Percentiles rank a stretch among this genome's conserved stretches.
Conservation (phyloP, 2,329 filamentous ascomycete genomes). For the Lachnellula subtilissima region DNA sequence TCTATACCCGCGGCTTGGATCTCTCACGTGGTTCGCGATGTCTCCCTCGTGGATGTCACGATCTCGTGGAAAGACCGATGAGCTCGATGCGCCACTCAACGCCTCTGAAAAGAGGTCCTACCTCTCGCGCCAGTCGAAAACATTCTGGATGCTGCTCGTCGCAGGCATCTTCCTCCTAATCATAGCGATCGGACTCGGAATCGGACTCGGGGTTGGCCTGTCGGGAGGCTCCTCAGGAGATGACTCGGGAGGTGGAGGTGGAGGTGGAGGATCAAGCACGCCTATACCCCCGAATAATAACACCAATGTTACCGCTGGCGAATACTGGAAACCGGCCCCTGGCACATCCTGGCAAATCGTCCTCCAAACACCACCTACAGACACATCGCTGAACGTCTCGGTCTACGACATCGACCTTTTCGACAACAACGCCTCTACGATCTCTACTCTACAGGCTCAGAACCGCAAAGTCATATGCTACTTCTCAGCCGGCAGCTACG, state of each 20-base stretch:
- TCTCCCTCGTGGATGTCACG: background rate
- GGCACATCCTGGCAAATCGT: conserved; percentile 8
- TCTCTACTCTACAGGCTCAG: conserved; percentile 41
- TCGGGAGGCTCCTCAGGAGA: conserved; percentile 13
- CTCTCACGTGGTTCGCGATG: background rate
- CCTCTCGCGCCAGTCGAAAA: background rate
- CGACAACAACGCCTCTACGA: conserved; percentile 42
- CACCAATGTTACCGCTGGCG: conserved; percentile 5
- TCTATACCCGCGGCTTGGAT: background rate
- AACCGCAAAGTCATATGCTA: conserved; percentile 66
- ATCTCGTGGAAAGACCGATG: background rate
- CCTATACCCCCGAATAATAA: background rate
- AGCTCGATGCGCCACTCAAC: background rate
- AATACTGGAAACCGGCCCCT: conserved; percentile 3
- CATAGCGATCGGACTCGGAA: conserved; percentile 3
- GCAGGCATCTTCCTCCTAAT: background rate
- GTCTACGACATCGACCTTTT: conserved; percentile 35
- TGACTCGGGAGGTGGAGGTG: background rate
- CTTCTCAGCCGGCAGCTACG: conserved; percentile 66
- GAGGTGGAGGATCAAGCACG: background rate
- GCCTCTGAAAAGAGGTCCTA: background rate
- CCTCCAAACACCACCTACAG: background rate
- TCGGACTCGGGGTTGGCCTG: conserved; percentile 54
- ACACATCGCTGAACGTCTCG: conserved; percentile 21
- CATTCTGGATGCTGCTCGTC: conserved; percentile 3